Percentiles rank a stretch among this genome's conserved stretches.
Conservation (phyloP, 805 yeast species). For the Starmerella vaccinii region DNA sequence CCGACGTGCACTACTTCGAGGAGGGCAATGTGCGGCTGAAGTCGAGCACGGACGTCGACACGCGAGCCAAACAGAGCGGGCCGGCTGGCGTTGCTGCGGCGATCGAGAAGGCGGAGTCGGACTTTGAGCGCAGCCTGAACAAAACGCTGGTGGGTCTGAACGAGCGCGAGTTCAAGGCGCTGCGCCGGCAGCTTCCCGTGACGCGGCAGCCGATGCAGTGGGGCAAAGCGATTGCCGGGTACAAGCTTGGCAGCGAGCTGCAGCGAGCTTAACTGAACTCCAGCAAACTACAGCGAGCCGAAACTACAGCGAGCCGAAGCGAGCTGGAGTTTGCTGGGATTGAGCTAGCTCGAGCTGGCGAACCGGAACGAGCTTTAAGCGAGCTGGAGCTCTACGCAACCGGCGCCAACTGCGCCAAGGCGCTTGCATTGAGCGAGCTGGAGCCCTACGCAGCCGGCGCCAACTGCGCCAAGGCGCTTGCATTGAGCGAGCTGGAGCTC, state of each 20-base stretch:
- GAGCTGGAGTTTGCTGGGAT: no score
- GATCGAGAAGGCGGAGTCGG: slow-evolving; percentile 44
- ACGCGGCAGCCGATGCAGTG: slow-evolving; percentile 86
- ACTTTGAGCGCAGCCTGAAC: slow-evolving; percentile 50
- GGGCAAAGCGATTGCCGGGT: slow-evolving; percentile 88
- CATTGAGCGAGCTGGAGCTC: no score
- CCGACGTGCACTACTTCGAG: slow-evolving; percentile 86
- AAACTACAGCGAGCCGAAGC: no score
- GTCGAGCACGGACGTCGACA: slow-evolving; percentile 31
- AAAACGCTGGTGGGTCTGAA: slow-evolving; percentile 60
- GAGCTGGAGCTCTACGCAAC: no score
- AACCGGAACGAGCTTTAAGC: no score
- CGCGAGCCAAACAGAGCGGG: slow-evolving; percentile 25
- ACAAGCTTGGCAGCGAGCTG: slow-evolving; percentile 53
- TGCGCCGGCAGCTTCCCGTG: slow-evolving; percentile 85
- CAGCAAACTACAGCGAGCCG: no score
- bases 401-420: no score
- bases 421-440: no score
- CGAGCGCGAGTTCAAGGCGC: slow-evolving; percentile 67
- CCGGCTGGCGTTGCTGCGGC: slow-evolving; percentile 23
- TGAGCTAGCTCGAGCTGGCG: no score
- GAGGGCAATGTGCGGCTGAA: slow-evolving; percentile 88
- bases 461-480: no score
- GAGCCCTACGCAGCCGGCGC: no score
- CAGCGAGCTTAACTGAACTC: slow-evolving; percentile 1